A percentile compares a stretch with the other conserved stretches of the same genome.
These are phyloP conservation scores for Perkinsela sp. DNA, from an alignment of 208 protist species.

Conservation along the genomic window DNA sequence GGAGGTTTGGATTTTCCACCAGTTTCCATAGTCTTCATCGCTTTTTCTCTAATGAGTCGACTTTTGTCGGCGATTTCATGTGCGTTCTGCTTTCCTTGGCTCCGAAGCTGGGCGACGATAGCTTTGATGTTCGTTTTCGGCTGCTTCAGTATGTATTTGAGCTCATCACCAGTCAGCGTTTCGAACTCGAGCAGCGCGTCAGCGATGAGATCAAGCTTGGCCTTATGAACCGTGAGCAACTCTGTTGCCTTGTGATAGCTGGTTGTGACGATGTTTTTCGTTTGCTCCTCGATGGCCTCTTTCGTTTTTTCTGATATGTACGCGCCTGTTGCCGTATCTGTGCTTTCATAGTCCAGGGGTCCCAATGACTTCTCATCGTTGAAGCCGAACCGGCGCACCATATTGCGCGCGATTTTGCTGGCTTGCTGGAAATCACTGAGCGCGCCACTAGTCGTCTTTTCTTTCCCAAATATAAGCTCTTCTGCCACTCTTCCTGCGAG, in stretches of 20 bases:
- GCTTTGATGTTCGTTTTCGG: not conserved
- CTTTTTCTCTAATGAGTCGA: not conserved
- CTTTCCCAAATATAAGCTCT: constrained; percentile 74
- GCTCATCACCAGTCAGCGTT: constrained; percentile 37
- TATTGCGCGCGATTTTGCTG: constrained; percentile 49
- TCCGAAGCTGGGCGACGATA: not conserved
- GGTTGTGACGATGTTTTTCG: constrained; percentile 20
- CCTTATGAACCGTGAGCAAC: constrained; percentile 19
- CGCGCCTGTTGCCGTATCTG: constrained; percentile 29
- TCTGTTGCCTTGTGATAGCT: constrained; percentile 34
- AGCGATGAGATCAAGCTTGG: constrained; percentile 32
- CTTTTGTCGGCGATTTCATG: not conserved
- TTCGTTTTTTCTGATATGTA: constrained; percentile 69
- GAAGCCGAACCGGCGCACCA: constrained; percentile 67
- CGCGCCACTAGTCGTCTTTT: constrained; percentile 72
- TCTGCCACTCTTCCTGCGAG: constrained; percentile 73
- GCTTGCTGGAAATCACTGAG: constrained; percentile 61
- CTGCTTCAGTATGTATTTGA: constrained; percentile 23
- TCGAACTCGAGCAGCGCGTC: constrained; percentile 48
- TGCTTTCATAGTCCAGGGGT: constrained; percentile 47
- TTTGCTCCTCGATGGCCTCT: constrained; percentile 42
- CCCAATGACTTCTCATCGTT: constrained; percentile 23
- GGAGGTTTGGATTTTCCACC: not conserved
- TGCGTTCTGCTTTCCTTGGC: not conserved
- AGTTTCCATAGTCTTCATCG: not conserved